Base-by-base conservation (phyloP, 805 yeast genomes). In the Alloascoidea africana region DNA sequence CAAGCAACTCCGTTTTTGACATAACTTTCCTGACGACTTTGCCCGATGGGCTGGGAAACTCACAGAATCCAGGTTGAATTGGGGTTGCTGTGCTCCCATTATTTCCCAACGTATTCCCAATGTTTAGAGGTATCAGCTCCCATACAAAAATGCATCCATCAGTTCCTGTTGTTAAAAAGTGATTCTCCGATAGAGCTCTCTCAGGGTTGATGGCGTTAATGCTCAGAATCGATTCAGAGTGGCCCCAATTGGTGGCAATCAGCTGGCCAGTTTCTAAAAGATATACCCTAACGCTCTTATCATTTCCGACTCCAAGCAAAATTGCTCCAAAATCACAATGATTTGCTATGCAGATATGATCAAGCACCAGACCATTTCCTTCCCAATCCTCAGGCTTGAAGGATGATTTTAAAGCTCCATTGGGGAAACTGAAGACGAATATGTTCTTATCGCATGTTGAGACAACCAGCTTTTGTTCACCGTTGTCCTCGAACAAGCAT, bases 191-290 rank as follows among this genome's bases (percentile, higher is more conserved):
- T 23, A 8, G 8, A 23, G 30, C 30, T 23, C 13, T 8, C n/a
- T 23, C 30, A 23, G 8, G 13, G n/a, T 23, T 23, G n/a, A n/a
- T 38, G 8, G 27, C 37, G 2, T 42, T 38, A 2, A 43, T 39
- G 42, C 50, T 44, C 3, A 43, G 43, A 3, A 75, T 62, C 1
- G 65, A 52, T 30, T 75, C 74, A 0, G 75, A 63, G 44, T 70
- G 76, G 0, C 72, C 87, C 79, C 80, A 78, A 35, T 62, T 67
- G 0, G 66, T 59, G 4, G 70, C 61, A 5, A 73, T 34, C 5
- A 62, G 63, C 36, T 56, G 66, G 1, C 76, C 79, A 4, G 58
- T 59, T 1, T 46, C 39, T 42, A 62, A 66, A 18, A 60, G 60
- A 47, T 67, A 74, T 1, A 63, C 46, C 16, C 81, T 54, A 2